A percentile compares a stretch with the other conserved stretches of the same genome.
Evolutionary conservation across 2,329 filamentous ascomycete genomes (phyloP).

Genomic region (Tolypocladium sp.): DNA sequence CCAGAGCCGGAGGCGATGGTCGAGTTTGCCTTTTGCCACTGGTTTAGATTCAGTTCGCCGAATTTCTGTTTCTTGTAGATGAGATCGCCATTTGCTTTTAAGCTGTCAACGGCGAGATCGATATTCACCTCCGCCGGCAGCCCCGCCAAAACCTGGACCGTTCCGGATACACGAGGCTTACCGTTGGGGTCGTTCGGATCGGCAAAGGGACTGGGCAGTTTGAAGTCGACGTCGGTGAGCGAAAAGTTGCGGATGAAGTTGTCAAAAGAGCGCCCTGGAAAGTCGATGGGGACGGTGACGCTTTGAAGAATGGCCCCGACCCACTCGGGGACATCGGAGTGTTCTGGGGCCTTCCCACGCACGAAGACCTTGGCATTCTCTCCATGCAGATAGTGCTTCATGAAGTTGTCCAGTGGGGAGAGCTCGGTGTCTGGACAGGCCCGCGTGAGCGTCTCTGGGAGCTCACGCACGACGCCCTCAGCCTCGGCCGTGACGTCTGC

Average conservation of each 20-base stretch:
- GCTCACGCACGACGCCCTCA: slow-evolving; percentile 59
- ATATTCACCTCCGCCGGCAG: slow-evolving; percentile 85
- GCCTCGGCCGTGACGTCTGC: slow-evolving; percentile 60
- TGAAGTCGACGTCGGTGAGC: slow-evolving; percentile 76
- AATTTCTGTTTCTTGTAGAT: slow-evolving; percentile 71
- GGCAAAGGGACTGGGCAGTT: slow-evolving; percentile 70
- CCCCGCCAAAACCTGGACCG: slow-evolving; percentile 67
- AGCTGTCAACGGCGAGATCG: slow-evolving; percentile 64
- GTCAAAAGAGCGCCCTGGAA: slow-evolving; percentile 74
- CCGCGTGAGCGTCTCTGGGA: slow-evolving; percentile 64
- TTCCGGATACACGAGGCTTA: slow-evolving; percentile 73
- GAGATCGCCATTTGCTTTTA: slow-evolving; percentile 72
- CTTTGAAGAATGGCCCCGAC: slow-evolving; percentile 70
- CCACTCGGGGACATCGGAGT: slow-evolving; percentile 68
- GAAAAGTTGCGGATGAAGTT: slow-evolving; percentile 83
- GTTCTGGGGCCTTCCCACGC: slow-evolving; percentile 62
- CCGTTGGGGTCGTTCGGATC: slow-evolving; percentile 64
- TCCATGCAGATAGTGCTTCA: slow-evolving; percentile 75
- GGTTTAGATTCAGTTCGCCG: slow-evolving; percentile 65
- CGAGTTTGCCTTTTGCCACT: slow-evolving; percentile 82
- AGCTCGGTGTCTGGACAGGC: slow-evolving; percentile 67
- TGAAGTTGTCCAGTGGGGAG: slow-evolving; percentile 76
- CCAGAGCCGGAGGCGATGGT: slow-evolving; percentile 50
- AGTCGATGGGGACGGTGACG: slow-evolving; percentile 74
- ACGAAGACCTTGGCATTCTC: slow-evolving; percentile 73